Conservation (phyloP, 1,284 basidiomycete species). For the Marasmius fiardii region DNA sequence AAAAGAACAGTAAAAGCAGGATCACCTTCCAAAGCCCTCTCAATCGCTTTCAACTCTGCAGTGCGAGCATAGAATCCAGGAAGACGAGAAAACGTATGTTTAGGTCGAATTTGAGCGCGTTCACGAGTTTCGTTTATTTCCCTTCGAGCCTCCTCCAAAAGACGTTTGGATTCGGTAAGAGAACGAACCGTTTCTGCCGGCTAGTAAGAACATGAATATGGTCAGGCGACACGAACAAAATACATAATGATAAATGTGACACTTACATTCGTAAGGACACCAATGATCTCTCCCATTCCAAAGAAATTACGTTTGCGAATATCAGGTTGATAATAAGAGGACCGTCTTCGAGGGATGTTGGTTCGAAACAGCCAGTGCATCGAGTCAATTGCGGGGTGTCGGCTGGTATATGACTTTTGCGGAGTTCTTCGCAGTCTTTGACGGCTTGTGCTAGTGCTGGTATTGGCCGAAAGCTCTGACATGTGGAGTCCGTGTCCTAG, state of each 20-base stretch:
- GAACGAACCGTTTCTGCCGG: conserved; percentile 76
- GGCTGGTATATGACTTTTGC: conserved; percentile 1
- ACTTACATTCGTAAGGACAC: conserved; percentile 73
- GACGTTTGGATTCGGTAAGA: conserved; percentile 69
- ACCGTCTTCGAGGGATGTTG: conserved; percentile 62
- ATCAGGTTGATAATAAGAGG: conserved; percentile 53
- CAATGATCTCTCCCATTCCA: conserved; percentile 73
- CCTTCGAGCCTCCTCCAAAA: conserved; percentile 71
- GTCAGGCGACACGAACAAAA: conserved; percentile 6
- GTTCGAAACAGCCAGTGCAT: conserved; percentile 70
- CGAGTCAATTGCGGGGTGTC: conserved; percentile 14
- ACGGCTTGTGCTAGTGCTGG: conserved; percentile 1
- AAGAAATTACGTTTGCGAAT: conserved; percentile 70
- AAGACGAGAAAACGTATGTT: conserved; percentile 74
- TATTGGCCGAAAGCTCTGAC: background rate
- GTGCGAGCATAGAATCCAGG: conserved; percentile 71
- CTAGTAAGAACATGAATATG: no score
- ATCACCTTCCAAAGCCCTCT: conserved; percentile 62
- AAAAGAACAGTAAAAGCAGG: conserved; percentile 79
- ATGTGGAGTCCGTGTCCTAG: background rate
- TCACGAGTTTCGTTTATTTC: conserved; percentile 69
- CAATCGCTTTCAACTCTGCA: conserved; percentile 61
- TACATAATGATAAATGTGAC: conserved; percentile 19
- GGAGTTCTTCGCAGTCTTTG: conserved; percentile 10
- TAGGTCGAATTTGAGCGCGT: conserved; percentile 62